phyloP scores from a whole-genome alignment of 2,329 filamentous ascomycete genomes.

The Lasiodiplodia sp. region DNA sequence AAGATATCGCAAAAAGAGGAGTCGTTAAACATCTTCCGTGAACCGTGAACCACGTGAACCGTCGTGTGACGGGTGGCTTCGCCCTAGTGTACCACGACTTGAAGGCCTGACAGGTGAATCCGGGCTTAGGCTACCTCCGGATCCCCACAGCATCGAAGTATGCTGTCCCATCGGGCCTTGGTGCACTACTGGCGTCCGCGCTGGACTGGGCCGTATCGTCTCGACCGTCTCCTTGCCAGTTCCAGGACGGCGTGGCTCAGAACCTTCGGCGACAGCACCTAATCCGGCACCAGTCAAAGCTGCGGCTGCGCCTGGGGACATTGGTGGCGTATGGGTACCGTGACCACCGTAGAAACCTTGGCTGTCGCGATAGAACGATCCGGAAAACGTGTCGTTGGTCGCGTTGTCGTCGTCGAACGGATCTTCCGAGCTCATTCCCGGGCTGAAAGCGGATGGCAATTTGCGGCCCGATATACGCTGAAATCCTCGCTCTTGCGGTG shows the following conservation, averaged over 20 bases:
- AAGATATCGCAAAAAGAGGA: constrained; percentile 25
- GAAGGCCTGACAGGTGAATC: constrained; percentile 45
- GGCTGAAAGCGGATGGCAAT: constrained; percentile 56
- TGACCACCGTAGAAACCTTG: constrained; percentile 50
- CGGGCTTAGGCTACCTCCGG: constrained; percentile 40
- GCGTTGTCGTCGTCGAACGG: constrained; percentile 35
- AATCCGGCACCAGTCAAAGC: constrained; percentile 10
- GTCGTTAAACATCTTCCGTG: constrained; percentile 54
- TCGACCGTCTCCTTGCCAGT: constrained; percentile 31
- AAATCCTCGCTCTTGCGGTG: constrained; percentile 51
- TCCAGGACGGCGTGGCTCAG: constrained; percentile 31
- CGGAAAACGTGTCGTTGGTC: constrained; percentile 43
- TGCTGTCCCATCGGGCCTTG: constrained; percentile 40
- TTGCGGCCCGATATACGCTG: constrained; percentile 57
- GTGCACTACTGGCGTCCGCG: constrained; percentile 66
- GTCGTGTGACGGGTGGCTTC: constrained; percentile 54
- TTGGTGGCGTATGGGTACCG: constrained; percentile 34
- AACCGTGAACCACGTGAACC: constrained; percentile 55
- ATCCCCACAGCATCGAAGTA: constrained; percentile 30
- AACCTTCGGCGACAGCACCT: constrained; percentile 37
- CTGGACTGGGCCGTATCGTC: constrained; percentile 62
- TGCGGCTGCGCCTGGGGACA: constrained; percentile 29
- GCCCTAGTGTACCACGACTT: constrained; percentile 45
- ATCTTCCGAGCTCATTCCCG: constrained; percentile 52
- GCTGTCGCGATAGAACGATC: constrained; percentile 55